phyloP scores from a whole-genome alignment of 129 eudicot species.

The Erigeron canadensis region DNA sequence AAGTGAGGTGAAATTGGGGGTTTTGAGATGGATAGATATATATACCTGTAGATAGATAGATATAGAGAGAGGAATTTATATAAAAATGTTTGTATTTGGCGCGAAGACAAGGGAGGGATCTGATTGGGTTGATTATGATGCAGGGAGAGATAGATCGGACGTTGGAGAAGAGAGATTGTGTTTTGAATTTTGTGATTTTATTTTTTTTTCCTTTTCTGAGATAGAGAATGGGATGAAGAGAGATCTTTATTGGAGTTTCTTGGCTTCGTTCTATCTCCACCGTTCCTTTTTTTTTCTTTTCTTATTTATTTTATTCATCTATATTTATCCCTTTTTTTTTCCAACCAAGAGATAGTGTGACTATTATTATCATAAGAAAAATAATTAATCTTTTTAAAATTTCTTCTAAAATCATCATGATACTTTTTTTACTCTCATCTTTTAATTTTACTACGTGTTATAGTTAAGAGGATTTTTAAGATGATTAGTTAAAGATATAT shows the following conservation, averaged over 20 bases:
- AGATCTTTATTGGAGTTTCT: constrained; percentile 24
- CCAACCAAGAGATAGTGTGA: too few species aligned
- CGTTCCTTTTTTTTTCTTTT: constrained; percentile 26
- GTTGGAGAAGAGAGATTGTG: constrained; percentile 47
- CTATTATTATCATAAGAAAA: too few species aligned
- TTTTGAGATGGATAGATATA: constrained; percentile 11
- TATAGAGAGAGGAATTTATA: constrained; percentile 21
- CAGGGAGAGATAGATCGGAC: constrained; percentile 46
- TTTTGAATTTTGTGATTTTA: constrained; percentile 17
- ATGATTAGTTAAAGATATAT: too few species aligned
- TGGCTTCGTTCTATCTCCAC: constrained; percentile 29
- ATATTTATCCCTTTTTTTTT: not conserved
- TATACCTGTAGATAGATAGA: constrained; percentile 28
- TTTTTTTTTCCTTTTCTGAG: constrained; percentile 5
- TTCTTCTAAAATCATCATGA: too few species aligned
- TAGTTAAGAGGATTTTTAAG: too few species aligned
- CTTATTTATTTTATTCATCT: not conserved
- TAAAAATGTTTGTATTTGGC: constrained; percentile 32
- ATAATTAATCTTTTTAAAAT: too few species aligned
- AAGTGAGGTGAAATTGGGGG: constrained; percentile 19
- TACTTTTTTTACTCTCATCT: too few species aligned
- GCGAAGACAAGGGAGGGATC: constrained; percentile 28
- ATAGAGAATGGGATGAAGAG: not conserved
- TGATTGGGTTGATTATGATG: constrained; percentile 26
- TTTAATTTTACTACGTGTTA: too few species aligned